Evolutionary conservation across 495 filamentous ascomycete genomes (phyloP).

Genomic region (Neurospora pannonica): DNA sequence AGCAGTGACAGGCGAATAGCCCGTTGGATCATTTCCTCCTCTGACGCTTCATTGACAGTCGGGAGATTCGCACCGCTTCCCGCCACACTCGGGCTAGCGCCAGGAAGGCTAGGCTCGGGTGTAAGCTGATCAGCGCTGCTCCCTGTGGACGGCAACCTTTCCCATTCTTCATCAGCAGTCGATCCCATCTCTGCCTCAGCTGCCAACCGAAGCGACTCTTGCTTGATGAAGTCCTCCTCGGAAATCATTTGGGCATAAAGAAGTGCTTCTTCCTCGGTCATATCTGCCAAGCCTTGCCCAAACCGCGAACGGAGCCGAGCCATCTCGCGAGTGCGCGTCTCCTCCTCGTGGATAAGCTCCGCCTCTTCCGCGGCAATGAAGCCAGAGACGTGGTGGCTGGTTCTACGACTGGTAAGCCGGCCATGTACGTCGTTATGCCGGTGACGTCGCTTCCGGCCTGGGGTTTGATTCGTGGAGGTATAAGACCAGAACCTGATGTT

Average conservation of each 20-base stretch:
- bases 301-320: slow-evolving; percentile 70
- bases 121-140: slow-evolving; percentile 38
- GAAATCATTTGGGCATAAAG: slow-evolving; percentile 85
- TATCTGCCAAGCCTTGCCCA: slow-evolving; percentile 66
- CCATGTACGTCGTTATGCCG: slow-evolving; percentile 37
- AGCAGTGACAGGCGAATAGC: slow-evolving; percentile 72
- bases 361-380: slow-evolving; percentile 75
- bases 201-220: slow-evolving; percentile 47
- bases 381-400: slow-evolving; percentile 41
- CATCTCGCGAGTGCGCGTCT: slow-evolving; percentile 41
- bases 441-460: slow-evolving; percentile 36
- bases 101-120: slow-evolving; percentile 40
- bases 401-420: slow-evolving; percentile 27
- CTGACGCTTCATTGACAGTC: slow-evolving; percentile 33
- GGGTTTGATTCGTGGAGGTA: slow-evolving; percentile 49
- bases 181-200: slow-evolving; percentile 40
- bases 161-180: slow-evolving; percentile 33
- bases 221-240: slow-evolving; percentile 59
- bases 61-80: slow-evolving; percentile 2
- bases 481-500: slow-evolving; percentile 91
- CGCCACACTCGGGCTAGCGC: slow-evolving; percentile 22
- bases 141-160: slow-evolving; percentile 37
- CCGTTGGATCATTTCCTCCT: slow-evolving; percentile 63
- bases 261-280: slow-evolving; percentile 80
- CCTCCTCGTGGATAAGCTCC: slow-evolving; percentile 69